These are phyloP conservation scores for Paxillus involutus DNA, from an alignment of 768 basidiomycete genomes.

Conservation along the genomic window DNA sequence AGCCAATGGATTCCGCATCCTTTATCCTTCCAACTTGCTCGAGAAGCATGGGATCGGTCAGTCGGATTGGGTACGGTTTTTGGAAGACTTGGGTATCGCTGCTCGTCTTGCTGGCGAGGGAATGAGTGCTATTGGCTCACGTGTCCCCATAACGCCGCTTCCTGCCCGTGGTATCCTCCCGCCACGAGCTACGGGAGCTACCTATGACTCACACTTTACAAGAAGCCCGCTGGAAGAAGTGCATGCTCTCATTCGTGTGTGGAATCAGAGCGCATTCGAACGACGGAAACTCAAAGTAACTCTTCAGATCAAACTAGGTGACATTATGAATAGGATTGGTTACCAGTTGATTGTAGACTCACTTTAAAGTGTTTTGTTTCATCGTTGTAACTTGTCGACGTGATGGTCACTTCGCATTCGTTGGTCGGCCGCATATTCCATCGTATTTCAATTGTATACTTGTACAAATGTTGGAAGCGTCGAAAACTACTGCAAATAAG, in stretches of 20 bases:
- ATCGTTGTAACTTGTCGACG: neutral
- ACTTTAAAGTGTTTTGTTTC: conserved; percentile 11
- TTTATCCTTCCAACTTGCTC: conserved; percentile 25
- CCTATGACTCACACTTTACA: conserved; percentile 21
- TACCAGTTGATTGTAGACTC: conserved; percentile 27
- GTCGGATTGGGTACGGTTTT: conserved; percentile 29
- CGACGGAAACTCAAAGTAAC: conserved; percentile 26
- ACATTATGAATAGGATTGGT: neutral
- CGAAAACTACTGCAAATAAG: neutral
- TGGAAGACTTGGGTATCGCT: conserved; percentile 26
- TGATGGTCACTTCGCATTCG: too few relatives aligned
- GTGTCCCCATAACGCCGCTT: conserved; percentile 15
- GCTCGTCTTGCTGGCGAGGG: conserved; percentile 26
- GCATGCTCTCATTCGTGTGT: conserved; percentile 24
- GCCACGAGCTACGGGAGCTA: conserved; percentile 7
- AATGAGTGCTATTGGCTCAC: conserved; percentile 22
- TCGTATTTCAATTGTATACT: neutral
- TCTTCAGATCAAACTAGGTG: conserved; percentile 10
- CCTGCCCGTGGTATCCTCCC: conserved; percentile 16
- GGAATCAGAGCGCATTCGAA: conserved; percentile 34
- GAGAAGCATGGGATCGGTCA: conserved; percentile 28
- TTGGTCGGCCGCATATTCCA: neutral
- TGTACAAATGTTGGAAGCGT: neutral
- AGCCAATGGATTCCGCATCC: conserved; percentile 23
- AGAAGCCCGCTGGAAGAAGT: conserved; percentile 21